Evolutionary conservation across 495 filamentous ascomycete species (phyloP), one percentile per base, ranked within the genome.

Genomic region (Staphylotrichum longicolle): DNA sequence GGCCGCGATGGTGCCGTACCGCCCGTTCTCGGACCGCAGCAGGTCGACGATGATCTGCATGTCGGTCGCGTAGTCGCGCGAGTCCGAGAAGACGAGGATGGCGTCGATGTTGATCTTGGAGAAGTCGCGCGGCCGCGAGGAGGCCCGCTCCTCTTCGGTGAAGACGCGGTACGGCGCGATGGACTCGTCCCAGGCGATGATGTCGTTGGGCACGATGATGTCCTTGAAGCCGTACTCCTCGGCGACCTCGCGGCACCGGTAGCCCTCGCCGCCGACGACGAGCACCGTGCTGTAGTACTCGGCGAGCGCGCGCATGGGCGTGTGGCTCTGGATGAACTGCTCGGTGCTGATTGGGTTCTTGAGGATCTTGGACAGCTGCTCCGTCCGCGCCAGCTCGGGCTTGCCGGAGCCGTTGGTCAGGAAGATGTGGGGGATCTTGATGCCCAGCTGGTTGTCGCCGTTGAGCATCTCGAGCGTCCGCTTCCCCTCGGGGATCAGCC

Each of bases 21-120:
- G 83, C 60, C 89, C 89, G 59, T 90, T 79, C 72, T 91, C 84
- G 39, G 87, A 85, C 4, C 87, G 83, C n/a, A 93, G 76, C 44
- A 93, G 80, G 71, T 94, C 90, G 65, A 94, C 84, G 72, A 93
- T 91, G 71, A 94, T 88, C 72, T 93, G 90, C 70, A 88, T 82
- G 70, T 94, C 90, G 37, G 88, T 90, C 34, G 86, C 87, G 77
- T 91, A 93, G 77, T 94, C 90, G 61, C 88, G 84, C 15, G 87
- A 88, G 76, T 93, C 90, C 59, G 86, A 88, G 75, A 93, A 92
- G 64, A 91, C 87, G 63, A 93, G 79, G 73, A 93, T 89, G 61
- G 89, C 89, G 34, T 93, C 86, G 70, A 93, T 91, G 73, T 91
- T 88, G 70, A 78, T 73, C 77, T 84, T 80, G 56, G 68, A 74